Evolutionary conservation across 345 rosid species (phyloP).

Genomic region (Geranium brycei): DNA sequence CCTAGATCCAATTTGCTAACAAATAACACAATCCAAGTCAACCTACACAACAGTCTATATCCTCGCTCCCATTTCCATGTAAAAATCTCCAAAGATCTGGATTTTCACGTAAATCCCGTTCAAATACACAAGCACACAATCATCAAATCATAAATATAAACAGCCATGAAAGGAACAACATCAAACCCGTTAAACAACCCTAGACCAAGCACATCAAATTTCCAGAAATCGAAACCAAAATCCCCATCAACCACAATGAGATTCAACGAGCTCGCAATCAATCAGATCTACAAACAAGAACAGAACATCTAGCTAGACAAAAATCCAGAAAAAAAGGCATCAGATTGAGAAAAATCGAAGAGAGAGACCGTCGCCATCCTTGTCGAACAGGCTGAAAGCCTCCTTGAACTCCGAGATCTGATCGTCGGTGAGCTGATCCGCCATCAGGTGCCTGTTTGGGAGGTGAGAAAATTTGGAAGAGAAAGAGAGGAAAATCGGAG

Average conservation of each 20-base stretch:
- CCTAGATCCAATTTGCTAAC: too few relatives aligned
- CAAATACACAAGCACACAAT: too few relatives aligned
- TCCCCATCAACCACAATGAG: not conserved
- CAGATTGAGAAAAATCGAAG: not conserved
- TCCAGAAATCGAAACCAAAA: not conserved
- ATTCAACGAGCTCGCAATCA: not conserved
- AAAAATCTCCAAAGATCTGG: too few relatives aligned
- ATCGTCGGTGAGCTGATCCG: slow-evolving; percentile 25
- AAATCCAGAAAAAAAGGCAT: not conserved
- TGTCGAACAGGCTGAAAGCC: slow-evolving; percentile 34
- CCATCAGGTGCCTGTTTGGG: slow-evolving; percentile 11
- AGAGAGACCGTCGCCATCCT: slow-evolving; percentile 29
- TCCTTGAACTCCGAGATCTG: slow-evolving; percentile 36
- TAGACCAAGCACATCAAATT: not conserved
- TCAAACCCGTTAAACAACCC: too few relatives aligned
- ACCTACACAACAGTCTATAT: too few relatives aligned
- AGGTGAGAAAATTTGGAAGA: not conserved
- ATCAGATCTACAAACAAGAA: not conserved
- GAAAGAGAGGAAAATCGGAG: not conserved
- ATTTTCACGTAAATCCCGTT: too few relatives aligned
- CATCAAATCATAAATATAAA: too few relatives aligned
- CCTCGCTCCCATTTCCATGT: too few relatives aligned
- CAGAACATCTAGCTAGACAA: not conserved
- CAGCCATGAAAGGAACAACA: too few relatives aligned
- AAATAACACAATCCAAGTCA: too few relatives aligned